Evolutionary conservation across 108 stramenopile species (phyloP), one percentile per base, ranked within the genome.

Genomic region (Pseudonitzschia multiseries): DNA sequence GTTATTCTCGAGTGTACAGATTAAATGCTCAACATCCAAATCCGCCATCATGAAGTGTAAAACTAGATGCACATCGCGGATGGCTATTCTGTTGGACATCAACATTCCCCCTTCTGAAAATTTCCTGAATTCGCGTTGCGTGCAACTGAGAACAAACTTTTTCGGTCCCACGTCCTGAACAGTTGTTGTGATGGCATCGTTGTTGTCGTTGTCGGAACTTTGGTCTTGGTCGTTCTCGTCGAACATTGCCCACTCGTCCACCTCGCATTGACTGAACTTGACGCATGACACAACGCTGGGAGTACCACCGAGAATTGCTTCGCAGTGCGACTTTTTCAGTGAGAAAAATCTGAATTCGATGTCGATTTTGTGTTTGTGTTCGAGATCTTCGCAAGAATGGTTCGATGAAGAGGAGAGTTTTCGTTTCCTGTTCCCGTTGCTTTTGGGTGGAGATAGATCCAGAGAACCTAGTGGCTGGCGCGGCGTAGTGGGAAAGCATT

Each of bases 91-190:
- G 0, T 48, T 0, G 31, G 15, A 26, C n/a, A 21, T n/a, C 32
- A 62, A 40, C 8, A 62, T 9, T 26, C 14, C 24, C 13, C 56
- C 54, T 57, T 56, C 33, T n/a, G 56, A 29, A 42, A 70, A 56
- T 70, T 53, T 70, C 24, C 53, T 9, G 26, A 70, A 70, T 57
- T 70, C 69, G 28, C 29, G 33, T 33, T 70, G 69, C 4, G 69
- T 70, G 54, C 69, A 70, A 29, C 69, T 70, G 29, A 70, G 28
- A 20, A 53, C 0, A 2, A 70, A 24, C 56, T 57, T 40, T 70
- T 70, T 10, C 21, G 53, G 36, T 6, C 13, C 24, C 8, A 20
- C 8, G 10, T 0, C 26, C 48, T 10, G 28, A 67, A 3, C 31
- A 48, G 66, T 48, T n/a, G 2, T 48, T 40, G 14, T 13, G 10